Evolutionary conservation across 2,329 filamentous ascomycete genomes (phyloP), one percentile per base, ranked within the genome.

Genomic region (Pseudocercospora ulei): DNA sequence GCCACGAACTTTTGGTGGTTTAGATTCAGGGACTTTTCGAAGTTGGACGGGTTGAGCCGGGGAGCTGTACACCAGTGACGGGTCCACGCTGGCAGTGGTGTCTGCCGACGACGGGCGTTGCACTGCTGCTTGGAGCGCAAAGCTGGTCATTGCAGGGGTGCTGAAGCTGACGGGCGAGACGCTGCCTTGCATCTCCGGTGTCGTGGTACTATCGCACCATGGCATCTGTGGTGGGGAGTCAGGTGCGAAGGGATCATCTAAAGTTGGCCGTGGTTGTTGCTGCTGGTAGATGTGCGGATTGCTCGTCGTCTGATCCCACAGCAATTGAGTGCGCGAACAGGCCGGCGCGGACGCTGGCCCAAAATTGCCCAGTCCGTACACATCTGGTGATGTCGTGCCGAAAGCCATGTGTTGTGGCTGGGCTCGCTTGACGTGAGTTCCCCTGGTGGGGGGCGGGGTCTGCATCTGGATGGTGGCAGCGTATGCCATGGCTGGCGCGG

Each of bases 361-460:
- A n/a, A 67, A 56, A 24, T 67, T 65, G 14, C 62, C 61, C 44
- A 72, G 65, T 26, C 70, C 68, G 47, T 75, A 71, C 42, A 74
- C 61, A 42, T 75, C 71, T 4, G 72, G 72, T 2, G 73, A 58
- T 14, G 64, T 62, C 35, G 64, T 62, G 20, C 60, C 59, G 45
- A 66, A 62, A 11, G 65, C 62, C 8, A 64, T 62, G 23, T 57
- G 50, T 24, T 63, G 58, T 31, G 59, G 49, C 34, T 57, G 49
- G 19, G 61, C 65, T 47, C 70, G 67, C 52, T 68, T 65, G 4
- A 67, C 71, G 11, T 71, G 65, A 36, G 64, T 61, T 45, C 67
- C 72, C 57, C 73, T 67, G 16, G 73, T 76, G 2, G 74, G 73
- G 33, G 74, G 74, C 20, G 74, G 74, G 7, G 74, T 78, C 57